These are phyloP conservation scores for Cadophora luteo-olivacea DNA, from an alignment of 2,329 filamentous ascomycete species.

Conservation along the genomic window DNA sequence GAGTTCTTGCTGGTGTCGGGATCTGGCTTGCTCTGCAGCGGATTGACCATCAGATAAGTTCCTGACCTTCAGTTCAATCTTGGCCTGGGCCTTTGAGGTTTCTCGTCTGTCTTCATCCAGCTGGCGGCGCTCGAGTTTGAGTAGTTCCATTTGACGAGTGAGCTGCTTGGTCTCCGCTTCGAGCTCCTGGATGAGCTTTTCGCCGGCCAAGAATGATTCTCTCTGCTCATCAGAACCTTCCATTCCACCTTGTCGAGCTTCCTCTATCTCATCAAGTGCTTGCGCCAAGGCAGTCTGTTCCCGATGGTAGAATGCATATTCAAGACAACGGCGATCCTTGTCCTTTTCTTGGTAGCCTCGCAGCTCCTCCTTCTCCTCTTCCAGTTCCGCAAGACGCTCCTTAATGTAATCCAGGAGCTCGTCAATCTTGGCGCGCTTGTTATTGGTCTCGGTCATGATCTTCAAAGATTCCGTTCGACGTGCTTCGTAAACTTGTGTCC, in stretches of 20 bases:
- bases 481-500: constrained; percentile 95
- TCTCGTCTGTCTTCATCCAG: constrained; percentile 90
- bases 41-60: constrained; percentile 83
- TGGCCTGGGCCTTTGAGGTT: constrained; percentile 78
- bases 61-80: constrained; percentile 85
- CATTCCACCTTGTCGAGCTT: constrained; percentile 78
- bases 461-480: constrained; percentile 90
- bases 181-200: constrained; percentile 78
- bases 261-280: constrained; percentile 83
- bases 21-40: constrained; percentile 74
- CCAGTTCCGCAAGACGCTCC: constrained; percentile 84
- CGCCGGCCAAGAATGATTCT: constrained; percentile 75
- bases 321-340: constrained; percentile 85
- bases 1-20: constrained; percentile 74
- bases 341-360: constrained; percentile 95
- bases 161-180: constrained; percentile 81
- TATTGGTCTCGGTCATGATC: constrained; percentile 96
- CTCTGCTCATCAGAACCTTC: constrained; percentile 85
- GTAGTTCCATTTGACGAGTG: constrained; percentile 81
- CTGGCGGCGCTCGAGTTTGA: constrained; percentile 84
- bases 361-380: constrained; percentile 97
- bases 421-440: constrained; percentile 93
- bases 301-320: constrained; percentile 92
- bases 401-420: constrained; percentile 91
- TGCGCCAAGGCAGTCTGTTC: constrained; percentile 82